Evolutionary conservation across 495 filamentous ascomycete species (phyloP).

Genomic region (Tuber aestivum): DNA sequence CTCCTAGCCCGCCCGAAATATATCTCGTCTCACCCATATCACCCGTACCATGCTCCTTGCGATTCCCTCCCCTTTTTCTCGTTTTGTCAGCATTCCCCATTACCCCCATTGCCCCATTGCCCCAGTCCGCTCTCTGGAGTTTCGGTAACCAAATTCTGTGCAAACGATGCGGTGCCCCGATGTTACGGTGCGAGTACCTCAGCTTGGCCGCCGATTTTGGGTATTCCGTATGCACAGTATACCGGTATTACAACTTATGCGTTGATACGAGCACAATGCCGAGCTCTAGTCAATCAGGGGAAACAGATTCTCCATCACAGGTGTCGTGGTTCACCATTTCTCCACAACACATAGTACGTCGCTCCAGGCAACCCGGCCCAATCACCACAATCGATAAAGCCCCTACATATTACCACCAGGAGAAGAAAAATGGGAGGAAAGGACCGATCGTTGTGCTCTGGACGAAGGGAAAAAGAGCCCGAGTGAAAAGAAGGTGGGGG

Average conservation of each 20-base stretch:
- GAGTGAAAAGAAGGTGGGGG: background rate
- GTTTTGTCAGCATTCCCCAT: constrained; percentile 18
- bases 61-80: constrained; percentile 11
- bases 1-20: background rate
- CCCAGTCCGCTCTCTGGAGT: background rate
- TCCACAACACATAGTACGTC: constrained; percentile 4
- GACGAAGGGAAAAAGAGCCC: background rate
- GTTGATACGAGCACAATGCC: background rate
- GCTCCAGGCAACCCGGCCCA: background rate
- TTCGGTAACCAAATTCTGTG: background rate
- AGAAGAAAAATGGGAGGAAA: background rate
- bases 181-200: background rate
- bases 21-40: constrained; percentile 2
- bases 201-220: background rate
- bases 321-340: background rate
- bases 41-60: background rate
- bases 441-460: background rate
- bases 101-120: constrained; percentile 26
- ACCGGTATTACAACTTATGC: background rate
- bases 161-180: background rate
- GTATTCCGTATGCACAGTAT: background rate
- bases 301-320: background rate
- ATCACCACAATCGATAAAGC: background rate
- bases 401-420: background rate
- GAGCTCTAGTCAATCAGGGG: background rate